These are phyloP conservation scores for Xylaria sp. DNA, from an alignment of 2,329 filamentous ascomycete genomes.

Conservation along the genomic window DNA sequence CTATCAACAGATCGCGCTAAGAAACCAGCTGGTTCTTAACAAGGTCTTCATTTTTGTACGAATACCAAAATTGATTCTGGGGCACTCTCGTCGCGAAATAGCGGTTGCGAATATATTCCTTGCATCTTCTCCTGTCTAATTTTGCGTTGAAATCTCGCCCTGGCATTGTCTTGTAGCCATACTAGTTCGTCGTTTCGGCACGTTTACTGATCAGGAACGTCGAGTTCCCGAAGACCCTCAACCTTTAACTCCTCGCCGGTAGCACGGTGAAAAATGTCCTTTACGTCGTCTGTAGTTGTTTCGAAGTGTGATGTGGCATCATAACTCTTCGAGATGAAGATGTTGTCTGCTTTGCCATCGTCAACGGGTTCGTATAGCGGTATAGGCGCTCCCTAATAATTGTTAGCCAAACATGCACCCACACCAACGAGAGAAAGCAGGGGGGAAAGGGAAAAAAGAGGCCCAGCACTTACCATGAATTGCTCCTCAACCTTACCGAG, in stretches of 20 bases:
- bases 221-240: conserved; percentile 83
- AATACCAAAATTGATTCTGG: conserved; percentile 7
- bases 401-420: conserved; percentile 17
- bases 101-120: conserved; percentile 6
- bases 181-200: neutral
- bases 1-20: conserved; percentile 14
- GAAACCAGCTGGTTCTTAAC: conserved; percentile 8
- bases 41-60: conserved; percentile 17
- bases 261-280: conserved; percentile 88
- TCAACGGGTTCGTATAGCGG: conserved; percentile 92
- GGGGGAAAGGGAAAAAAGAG: neutral
- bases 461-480: conserved; percentile 77
- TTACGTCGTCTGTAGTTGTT: conserved; percentile 89
- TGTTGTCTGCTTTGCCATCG: conserved; percentile 84
- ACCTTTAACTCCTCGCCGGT: conserved; percentile 88
- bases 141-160: conserved; percentile 14
- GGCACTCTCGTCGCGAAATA: conserved; percentile 10
- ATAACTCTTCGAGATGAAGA: conserved; percentile 99
- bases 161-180: neutral
- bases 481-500: conserved; percentile 95
- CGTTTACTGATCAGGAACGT: conserved; percentile 73
- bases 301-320: conserved; percentile 98
- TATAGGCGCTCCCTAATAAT: conserved; percentile 75
- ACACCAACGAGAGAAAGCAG: neutral
- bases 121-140: conserved; percentile 25